Evolutionary conservation across 768 basidiomycete genomes (phyloP).

Genomic region (Pleurotus pulmonarius): DNA sequence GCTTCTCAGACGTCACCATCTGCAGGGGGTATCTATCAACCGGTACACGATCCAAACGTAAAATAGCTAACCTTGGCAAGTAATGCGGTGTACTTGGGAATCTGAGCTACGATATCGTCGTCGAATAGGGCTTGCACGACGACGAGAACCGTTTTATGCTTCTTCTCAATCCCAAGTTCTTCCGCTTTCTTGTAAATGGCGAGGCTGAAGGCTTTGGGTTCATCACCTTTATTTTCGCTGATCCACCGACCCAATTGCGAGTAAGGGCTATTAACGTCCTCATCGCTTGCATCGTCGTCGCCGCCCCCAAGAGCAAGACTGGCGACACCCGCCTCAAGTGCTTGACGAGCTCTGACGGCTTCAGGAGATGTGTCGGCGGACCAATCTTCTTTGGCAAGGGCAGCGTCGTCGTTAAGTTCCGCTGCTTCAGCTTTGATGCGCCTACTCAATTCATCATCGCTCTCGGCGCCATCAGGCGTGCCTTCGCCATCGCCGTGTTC

Average conservation of each 20-base stretch:
- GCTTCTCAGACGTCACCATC: constrained; percentile 91
- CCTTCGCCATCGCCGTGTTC: constrained; percentile 32
- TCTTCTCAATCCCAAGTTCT: constrained; percentile 89
- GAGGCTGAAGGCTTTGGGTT: constrained; percentile 49
- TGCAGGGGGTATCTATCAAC: constrained; percentile 23
- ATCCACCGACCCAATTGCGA: constrained; percentile 81
- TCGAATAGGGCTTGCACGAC: constrained; percentile 87
- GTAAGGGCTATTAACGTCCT: constrained; percentile 85
- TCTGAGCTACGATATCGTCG: constrained; percentile 61
- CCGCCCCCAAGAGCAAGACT: constrained; percentile 33
- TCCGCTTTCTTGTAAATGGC: constrained; percentile 86
- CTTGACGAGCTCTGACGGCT: constrained; percentile 80
- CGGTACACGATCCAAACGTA: background rate
- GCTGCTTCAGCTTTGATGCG: constrained; percentile 91
- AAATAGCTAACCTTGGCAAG: constrained; percentile 64
- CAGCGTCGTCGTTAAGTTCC: constrained; percentile 60
- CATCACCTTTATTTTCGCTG: constrained; percentile 51
- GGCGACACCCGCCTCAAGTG: constrained; percentile 61
- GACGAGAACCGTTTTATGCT: constrained; percentile 85
- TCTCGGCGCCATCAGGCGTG: constrained; percentile 61
- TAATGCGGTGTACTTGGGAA: constrained; percentile 61
- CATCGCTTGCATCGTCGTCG: constrained; percentile 88
- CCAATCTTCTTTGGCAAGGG: constrained; percentile 76
- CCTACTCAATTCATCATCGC: constrained; percentile 84
- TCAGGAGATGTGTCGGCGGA: constrained; percentile 86